A percentile compares a stretch with the other conserved stretches of the same genome.
phyloP scores from a whole-genome alignment of 2,329 filamentous ascomycete species.

The Coniochaeta prunicola region DNA sequence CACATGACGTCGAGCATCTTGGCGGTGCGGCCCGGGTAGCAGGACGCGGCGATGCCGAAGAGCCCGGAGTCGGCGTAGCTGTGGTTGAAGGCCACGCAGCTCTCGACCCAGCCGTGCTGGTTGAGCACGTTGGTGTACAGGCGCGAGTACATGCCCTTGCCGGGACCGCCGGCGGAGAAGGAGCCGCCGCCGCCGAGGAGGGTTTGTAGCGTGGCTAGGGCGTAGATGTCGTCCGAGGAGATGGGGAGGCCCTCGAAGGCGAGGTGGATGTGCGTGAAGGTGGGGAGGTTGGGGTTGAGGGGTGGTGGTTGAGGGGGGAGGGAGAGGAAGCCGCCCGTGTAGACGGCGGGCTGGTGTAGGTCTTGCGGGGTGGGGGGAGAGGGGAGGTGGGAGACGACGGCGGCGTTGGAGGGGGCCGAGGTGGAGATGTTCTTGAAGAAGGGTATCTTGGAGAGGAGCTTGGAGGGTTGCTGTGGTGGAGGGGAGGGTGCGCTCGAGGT shows the following conservation, averaged over 20 bases:
- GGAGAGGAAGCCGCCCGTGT: slow-evolving; percentile 89
- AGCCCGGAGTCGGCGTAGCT: slow-evolving; percentile 93
- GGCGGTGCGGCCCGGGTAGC: slow-evolving; percentile 68
- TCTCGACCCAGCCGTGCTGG: slow-evolving; percentile 96
- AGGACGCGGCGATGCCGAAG: slow-evolving; percentile 87
- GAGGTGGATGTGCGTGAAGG: slow-evolving; percentile 87
- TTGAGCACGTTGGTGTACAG: slow-evolving; percentile 97
- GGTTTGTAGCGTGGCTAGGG: slow-evolving; percentile 89
- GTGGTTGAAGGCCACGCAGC: slow-evolving; percentile 93
- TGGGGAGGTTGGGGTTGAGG: slow-evolving; percentile 66
- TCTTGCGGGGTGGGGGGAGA: slow-evolving; percentile 41
- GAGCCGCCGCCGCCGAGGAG: slow-evolving; percentile 93
- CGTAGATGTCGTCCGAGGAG: slow-evolving; percentile 87
- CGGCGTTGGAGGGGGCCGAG: slow-evolving; percentile 72
- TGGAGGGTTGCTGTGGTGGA: slow-evolving; percentile 43
- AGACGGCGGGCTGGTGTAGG: slow-evolving; percentile 62
- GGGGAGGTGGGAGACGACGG: slow-evolving; percentile 49
- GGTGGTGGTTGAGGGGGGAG: slow-evolving; percentile 75
- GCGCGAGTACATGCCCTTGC: slow-evolving; percentile 98
- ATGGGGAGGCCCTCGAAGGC: slow-evolving; percentile 94
- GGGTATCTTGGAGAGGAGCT: slow-evolving; percentile 65
- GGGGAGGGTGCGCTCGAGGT: slow-evolving; percentile 27
- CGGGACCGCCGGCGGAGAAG: slow-evolving; percentile 92
- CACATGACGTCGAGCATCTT: slow-evolving; percentile 95
- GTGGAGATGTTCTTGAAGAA: slow-evolving; percentile 84